Conservation (phyloP, 1,284 basidiomycete genomes). For the Agroathelia rolfsii region DNA sequence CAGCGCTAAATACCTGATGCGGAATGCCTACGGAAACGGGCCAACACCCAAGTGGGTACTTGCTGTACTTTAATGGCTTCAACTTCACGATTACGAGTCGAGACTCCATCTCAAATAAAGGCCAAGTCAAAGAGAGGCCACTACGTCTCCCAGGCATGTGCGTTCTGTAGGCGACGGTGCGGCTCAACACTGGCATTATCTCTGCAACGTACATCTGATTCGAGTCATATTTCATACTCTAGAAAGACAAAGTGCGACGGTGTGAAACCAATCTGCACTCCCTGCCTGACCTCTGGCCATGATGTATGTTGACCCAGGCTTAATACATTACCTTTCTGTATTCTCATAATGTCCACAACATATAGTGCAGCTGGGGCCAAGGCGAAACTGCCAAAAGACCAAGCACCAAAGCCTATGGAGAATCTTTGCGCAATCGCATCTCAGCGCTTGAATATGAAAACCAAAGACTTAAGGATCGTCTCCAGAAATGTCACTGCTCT, state of each 20-base stretch:
- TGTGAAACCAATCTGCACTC: constrained; percentile 34
- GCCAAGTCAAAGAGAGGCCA: too few species aligned
- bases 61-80: too few species aligned
- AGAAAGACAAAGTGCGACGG: constrained; percentile 51
- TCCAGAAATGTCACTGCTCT: constrained; percentile 30
- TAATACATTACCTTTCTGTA: constrained; percentile 1
- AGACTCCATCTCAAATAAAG: too few species aligned
- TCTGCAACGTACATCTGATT: constrained; percentile 3
- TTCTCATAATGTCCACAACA: background rate
- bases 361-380: constrained; percentile 46
- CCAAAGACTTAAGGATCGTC: constrained; percentile 34
- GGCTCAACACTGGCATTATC: constrained; percentile 9
- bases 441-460: constrained; percentile 35
- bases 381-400: constrained; percentile 38
- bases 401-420: constrained; percentile 43
- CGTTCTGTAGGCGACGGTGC: constrained; percentile 40
- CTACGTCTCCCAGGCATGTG: constrained; percentile 38
- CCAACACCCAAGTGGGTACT: too few species aligned
- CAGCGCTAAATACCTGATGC: too few species aligned
- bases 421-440: constrained; percentile 38
- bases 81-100: too few species aligned
- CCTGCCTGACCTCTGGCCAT: constrained; percentile 32
- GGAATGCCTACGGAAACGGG: too few species aligned
- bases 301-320: constrained; percentile 26
- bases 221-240: too few species aligned